Base-by-base conservation (phyloP, 257 asterid genomes). In the Buddleja alternifolia region DNA sequence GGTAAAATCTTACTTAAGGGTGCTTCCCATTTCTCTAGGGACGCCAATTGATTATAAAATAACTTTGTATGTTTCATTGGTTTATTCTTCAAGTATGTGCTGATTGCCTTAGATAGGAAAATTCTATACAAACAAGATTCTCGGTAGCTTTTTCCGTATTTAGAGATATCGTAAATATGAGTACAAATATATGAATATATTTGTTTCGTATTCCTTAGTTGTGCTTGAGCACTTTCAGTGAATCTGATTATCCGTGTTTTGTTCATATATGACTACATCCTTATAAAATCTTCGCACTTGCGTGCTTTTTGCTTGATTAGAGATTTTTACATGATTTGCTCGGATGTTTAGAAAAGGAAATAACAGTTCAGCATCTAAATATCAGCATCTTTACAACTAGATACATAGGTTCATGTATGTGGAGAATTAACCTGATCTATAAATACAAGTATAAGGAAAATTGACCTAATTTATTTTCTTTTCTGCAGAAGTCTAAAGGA, bases 401-500 rank as follows among this genome's bases (percentile, higher is more conserved):
- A 12, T 36, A 37, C 25, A 14, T 7, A 8, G 3, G 24, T 51
- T 32, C 14, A 34, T 15, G 12, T 57, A 2, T 14, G 23, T 20
- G 59, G 23, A n/a, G n/a, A n/a, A n/a, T n/a, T n/a, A n/a, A n/a
- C 8, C 41, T 29, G 14, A 57, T 29, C 6, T 7, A 19, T 41
- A 60, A 39, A 37, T 52, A 19, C 42, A 20, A 2, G 40, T 11
- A 36, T 12, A 37, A 9, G n/a, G 14, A 69, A 10, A 60, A 24
- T 34, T 45, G 12, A 39, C 24, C 41, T 53, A 17, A 48, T 44
- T 17, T 45, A 10, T 56, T 44, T n/a, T 59, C 51, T 53, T 52
- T 52, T 63, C 68, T 68, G 4, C 66, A 78, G 81, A 88, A 83
- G 81, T 86, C 89, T 29, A 80, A 79, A 77, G 92, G 88, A 78